These are phyloP conservation scores for Colletotrichum orchidophilum DNA, from an alignment of 2,329 filamentous ascomycete genomes.

Conservation along the genomic window DNA sequence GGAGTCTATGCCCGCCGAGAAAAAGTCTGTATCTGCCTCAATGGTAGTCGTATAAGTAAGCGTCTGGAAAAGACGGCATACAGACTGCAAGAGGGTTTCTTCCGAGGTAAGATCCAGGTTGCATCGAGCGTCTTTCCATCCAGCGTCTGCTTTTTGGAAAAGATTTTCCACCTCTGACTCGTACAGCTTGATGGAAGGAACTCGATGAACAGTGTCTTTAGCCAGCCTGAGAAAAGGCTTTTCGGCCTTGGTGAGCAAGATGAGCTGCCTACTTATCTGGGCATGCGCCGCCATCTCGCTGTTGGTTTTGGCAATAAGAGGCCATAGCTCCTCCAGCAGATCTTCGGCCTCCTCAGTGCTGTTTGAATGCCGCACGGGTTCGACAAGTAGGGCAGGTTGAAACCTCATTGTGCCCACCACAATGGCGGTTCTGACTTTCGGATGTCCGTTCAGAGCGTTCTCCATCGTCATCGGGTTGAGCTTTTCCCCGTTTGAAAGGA, in stretches of 20 bases:
- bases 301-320: slow-evolving; percentile 52
- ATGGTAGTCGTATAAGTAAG: slow-evolving; percentile 31
- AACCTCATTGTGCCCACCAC: slow-evolving; percentile 56
- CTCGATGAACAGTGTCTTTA: slow-evolving; percentile 57
- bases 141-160: slow-evolving; percentile 40
- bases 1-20: slow-evolving; percentile 49
- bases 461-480: slow-evolving; percentile 56
- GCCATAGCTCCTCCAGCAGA: slow-evolving; percentile 55
- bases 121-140: not conserved
- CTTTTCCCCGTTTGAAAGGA: slow-evolving; percentile 61
- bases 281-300: slow-evolving; percentile 49
- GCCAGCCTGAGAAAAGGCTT: slow-evolving; percentile 54
- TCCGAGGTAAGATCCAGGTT: slow-evolving; percentile 33
- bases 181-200: slow-evolving; percentile 50
- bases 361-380: slow-evolving; percentile 46
- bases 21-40: slow-evolving; percentile 45
- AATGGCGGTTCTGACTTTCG: slow-evolving; percentile 50
- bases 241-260: slow-evolving; percentile 47
- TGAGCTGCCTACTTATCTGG: slow-evolving; percentile 50
- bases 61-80: slow-evolving; percentile 35
- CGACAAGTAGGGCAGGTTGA: slow-evolving; percentile 57
- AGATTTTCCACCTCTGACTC: slow-evolving; percentile 52
- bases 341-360: slow-evolving; percentile 32
- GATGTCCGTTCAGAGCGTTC: slow-evolving; percentile 47
- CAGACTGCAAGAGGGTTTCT: slow-evolving; percentile 36